Evolutionary conservation across 2,329 filamentous ascomycete species (phyloP).

Genomic region (Colletotrichum orbiculare): DNA sequence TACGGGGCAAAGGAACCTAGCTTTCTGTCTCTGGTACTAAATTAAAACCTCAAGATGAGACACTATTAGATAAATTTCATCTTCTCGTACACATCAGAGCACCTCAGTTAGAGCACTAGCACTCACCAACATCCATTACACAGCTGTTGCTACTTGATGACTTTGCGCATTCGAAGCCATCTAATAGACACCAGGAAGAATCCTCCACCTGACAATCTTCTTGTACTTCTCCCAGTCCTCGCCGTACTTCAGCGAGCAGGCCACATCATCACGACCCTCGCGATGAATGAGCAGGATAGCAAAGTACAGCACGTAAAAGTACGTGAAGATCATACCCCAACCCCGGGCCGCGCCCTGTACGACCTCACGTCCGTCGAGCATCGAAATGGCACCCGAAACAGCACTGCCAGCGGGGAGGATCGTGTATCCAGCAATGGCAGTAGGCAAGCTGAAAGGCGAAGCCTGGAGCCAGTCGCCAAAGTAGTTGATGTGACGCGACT

Average conservation of each 20-base stretch:
- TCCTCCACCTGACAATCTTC: slow-evolving; percentile 76
- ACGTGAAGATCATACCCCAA: slow-evolving; percentile 83
- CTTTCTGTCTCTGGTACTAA: no score
- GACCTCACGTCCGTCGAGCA: slow-evolving; percentile 64
- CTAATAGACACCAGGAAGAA: slow-evolving; percentile 80
- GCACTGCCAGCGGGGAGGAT: slow-evolving; percentile 54
- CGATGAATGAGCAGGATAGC: slow-evolving; percentile 82
- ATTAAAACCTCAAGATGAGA: no score
- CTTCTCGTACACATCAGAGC: background rate
- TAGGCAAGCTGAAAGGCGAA: slow-evolving; percentile 77
- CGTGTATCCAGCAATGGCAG: slow-evolving; percentile 73
- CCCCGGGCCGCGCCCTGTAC: slow-evolving; percentile 75
- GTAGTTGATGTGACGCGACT: slow-evolving; percentile 79
- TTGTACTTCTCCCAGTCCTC: slow-evolving; percentile 85
- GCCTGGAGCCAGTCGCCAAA: slow-evolving; percentile 80
- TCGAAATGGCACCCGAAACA: slow-evolving; percentile 53
- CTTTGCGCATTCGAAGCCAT: background rate
- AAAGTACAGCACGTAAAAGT: slow-evolving; percentile 89
- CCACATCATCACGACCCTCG: slow-evolving; percentile 81
- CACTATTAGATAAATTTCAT: no score
- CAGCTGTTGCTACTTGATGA: background rate
- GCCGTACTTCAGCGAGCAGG: slow-evolving; percentile 84
- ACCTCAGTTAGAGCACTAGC: background rate
- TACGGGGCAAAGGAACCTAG: no score
- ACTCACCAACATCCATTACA: no score